phyloP scores from a whole-genome alignment of 179 eudicot species.

The Beta corolliflora region DNA sequence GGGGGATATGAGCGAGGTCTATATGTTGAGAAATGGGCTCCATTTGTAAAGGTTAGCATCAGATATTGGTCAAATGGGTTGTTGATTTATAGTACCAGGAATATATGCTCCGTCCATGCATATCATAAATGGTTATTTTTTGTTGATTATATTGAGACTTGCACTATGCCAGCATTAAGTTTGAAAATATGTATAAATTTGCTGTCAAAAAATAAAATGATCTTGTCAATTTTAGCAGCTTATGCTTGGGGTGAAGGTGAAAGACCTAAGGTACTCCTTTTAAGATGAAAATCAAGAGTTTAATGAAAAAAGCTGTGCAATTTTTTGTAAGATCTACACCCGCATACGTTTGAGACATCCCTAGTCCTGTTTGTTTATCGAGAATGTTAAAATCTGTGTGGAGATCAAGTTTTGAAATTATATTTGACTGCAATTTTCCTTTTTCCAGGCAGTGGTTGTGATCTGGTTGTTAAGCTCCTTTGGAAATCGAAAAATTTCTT shows the following conservation, averaged over 20 bases:
- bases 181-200: neutral
- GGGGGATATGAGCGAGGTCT: slow-evolving; percentile 86
- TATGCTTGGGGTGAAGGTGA: neutral
- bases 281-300: neutral
- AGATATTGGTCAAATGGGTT: neutral
- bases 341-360: neutral
- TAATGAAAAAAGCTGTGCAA: no score
- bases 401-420: neutral
- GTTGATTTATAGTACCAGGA: neutral
- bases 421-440: neutral
- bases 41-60: slow-evolving; percentile 84
- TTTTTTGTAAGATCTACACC: neutral
- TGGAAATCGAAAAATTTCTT: neutral
- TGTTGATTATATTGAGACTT: slow-evolving; percentile 2
- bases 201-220: neutral
- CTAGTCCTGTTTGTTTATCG: neutral
- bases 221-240: neutral
- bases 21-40: slow-evolving; percentile 96
- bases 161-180: neutral
- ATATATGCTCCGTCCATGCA: neutral
- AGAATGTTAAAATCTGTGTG: neutral
- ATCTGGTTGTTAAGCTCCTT: neutral
- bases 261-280: neutral
- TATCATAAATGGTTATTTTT: neutral
- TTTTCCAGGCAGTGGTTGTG: neutral